phyloP scores from a whole-genome alignment of 2,329 filamentous ascomycete genomes.

The Colletotrichum costaricense region DNA sequence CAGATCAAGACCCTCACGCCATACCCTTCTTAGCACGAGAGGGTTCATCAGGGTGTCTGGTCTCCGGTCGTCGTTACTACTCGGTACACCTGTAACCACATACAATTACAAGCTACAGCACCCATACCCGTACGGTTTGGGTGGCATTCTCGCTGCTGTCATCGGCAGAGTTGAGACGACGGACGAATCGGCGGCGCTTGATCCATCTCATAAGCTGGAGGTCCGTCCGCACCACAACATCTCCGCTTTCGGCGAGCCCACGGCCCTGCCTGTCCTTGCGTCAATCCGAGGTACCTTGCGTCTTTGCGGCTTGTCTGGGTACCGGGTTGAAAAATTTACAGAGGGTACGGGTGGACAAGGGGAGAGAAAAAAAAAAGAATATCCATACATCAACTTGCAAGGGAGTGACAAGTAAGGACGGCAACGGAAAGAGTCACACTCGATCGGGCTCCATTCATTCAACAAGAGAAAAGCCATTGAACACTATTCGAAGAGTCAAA shows the following conservation, averaged over 20 bases:
- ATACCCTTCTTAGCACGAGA: not conserved
- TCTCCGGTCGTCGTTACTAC: not conserved
- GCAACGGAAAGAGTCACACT: constrained; percentile 38
- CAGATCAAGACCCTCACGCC: not conserved
- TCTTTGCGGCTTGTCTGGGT: not conserved
- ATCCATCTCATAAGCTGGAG: constrained; percentile 19
- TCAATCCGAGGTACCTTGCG: constrained; percentile 26
- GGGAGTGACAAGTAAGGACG: constrained; percentile 28
- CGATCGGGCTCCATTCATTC: constrained; percentile 22
- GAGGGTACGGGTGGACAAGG: not conserved
- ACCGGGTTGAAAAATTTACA: not conserved
- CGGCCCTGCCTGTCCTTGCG: constrained; percentile 31
- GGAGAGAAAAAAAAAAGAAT: not conserved
- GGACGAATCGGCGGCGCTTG: constrained; percentile 31
- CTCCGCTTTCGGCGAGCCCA: constrained; percentile 40
- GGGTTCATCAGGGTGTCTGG: constrained; percentile 23
- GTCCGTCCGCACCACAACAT: constrained; percentile 32
- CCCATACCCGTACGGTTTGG: not conserved
- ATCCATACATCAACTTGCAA: constrained; percentile 19
- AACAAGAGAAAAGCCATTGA: constrained; percentile 15
- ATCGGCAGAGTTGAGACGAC: constrained; percentile 34
- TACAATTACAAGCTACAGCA: not conserved
- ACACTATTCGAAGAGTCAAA: constrained; percentile 5
- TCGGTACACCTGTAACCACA: not conserved
- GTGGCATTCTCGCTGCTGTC: constrained; percentile 23